These are phyloP conservation scores for Pyrenula aspistea DNA, from an alignment of 495 filamentous ascomycete genomes.

Conservation along the genomic window DNA sequence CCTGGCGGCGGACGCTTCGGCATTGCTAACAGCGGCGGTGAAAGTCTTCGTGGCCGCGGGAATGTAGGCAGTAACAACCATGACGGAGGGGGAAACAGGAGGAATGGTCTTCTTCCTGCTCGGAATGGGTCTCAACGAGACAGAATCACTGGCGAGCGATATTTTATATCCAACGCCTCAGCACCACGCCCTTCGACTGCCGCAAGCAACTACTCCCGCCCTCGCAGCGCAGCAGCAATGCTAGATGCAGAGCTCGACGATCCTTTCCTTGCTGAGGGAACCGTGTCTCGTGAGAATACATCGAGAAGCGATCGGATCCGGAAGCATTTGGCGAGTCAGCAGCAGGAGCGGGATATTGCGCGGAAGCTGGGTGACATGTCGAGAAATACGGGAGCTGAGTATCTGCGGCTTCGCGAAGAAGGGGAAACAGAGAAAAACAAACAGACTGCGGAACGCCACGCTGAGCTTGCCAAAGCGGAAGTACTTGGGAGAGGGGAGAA, in stretches of 20 bases:
- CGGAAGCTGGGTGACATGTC: constrained; percentile 51
- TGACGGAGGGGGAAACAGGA: background rate
- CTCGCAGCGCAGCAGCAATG: constrained; percentile 44
- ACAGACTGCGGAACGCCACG: background rate
- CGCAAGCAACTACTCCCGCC: constrained; percentile 10
- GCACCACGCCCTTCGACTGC: constrained; percentile 15
- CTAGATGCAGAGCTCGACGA: constrained; percentile 58
- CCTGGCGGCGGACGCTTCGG: constrained; percentile 26
- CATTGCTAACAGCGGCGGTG: background rate
- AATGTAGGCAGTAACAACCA: background rate
- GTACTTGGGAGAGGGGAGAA: background rate
- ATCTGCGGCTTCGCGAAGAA: constrained; percentile 41
- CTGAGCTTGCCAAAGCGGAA: background rate
- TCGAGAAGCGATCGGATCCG: constrained; percentile 56
- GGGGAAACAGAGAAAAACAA: constrained; percentile 4
- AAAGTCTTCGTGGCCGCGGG: constrained; percentile 2
- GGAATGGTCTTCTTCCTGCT: background rate
- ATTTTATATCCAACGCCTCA: constrained; percentile 11
- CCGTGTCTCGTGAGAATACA: constrained; percentile 31
- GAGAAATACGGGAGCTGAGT: constrained; percentile 62
- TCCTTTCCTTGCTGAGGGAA: constrained; percentile 36
- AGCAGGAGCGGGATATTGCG: constrained; percentile 74
- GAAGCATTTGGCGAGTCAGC: constrained; percentile 53
- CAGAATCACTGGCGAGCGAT: background rate
- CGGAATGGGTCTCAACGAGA: background rate